These are phyloP conservation scores for Pseudogymnoascus sp. DNA, from an alignment of 2,329 filamentous ascomycete genomes.

Conservation along the genomic window DNA sequence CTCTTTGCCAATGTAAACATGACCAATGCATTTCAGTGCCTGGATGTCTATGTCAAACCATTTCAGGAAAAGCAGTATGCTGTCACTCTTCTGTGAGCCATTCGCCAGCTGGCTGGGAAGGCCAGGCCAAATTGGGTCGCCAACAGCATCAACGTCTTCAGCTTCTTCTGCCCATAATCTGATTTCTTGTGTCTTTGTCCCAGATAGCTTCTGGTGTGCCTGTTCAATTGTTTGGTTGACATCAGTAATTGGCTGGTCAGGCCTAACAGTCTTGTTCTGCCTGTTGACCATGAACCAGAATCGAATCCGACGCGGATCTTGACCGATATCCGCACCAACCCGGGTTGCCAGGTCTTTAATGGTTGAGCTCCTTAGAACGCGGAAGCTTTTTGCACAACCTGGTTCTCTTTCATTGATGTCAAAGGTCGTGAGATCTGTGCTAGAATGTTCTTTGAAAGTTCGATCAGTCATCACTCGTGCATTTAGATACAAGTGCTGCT, in stretches of 20 bases:
- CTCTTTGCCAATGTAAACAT: constrained; percentile 79
- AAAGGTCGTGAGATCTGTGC: constrained; percentile 71
- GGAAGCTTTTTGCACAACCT: constrained; percentile 62
- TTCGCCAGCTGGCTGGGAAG: constrained; percentile 49
- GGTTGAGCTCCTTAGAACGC: constrained; percentile 64
- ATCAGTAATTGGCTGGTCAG: constrained; percentile 79
- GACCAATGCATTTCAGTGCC: constrained; percentile 64
- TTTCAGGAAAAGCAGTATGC: constrained; percentile 83
- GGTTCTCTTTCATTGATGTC: constrained; percentile 51
- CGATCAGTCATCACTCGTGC: constrained; percentile 74
- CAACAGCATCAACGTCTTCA: constrained; percentile 56
- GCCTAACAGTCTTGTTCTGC: constrained; percentile 91
- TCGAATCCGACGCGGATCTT: constrained; percentile 62
- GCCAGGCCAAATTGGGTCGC: constrained; percentile 63
- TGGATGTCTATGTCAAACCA: constrained; percentile 77
- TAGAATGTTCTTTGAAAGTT: constrained; percentile 71
- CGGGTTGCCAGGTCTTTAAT: constrained; percentile 64
- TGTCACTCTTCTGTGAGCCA: constrained; percentile 48
- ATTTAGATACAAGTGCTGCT: constrained; percentile 86
- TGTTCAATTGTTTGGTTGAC: constrained; percentile 71
- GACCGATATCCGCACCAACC: constrained; percentile 60
- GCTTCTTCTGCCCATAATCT: constrained; percentile 81
- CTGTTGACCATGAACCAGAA: constrained; percentile 98
- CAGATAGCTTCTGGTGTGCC: constrained; percentile 54
- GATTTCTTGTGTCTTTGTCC: constrained; percentile 58